These are phyloP conservation scores for Aspergillus melleus DNA, from an alignment of 2,329 filamentous ascomycete species.

Conservation along the genomic window DNA sequence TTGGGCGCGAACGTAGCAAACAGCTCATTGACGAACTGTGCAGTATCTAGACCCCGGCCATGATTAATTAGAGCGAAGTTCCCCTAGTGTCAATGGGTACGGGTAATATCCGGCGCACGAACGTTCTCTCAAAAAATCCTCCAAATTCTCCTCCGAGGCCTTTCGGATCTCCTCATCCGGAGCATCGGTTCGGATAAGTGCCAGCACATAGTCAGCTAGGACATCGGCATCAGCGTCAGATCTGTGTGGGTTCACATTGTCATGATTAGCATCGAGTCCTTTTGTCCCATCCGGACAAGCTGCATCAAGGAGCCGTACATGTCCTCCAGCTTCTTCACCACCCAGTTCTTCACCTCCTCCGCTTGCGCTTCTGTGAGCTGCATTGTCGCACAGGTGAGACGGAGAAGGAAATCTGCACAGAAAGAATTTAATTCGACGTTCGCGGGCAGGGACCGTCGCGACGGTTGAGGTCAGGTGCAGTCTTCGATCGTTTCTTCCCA, in stretches of 20 bases:
- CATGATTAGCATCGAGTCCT: neutral
- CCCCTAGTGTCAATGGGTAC: neutral
- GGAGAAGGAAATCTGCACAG: neutral
- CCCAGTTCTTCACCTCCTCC: slow-evolving; percentile 57
- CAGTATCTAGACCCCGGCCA: slow-evolving; percentile 43
- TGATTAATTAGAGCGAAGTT: slow-evolving; percentile 12
- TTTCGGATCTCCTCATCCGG: slow-evolving; percentile 54
- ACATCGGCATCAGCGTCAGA: slow-evolving; percentile 64
- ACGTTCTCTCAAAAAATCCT: slow-evolving; percentile 60
- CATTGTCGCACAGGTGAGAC: slow-evolving; percentile 41
- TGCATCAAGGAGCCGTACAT: slow-evolving; percentile 45
- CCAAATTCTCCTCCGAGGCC: slow-evolving; percentile 56
- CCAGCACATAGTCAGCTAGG: slow-evolving; percentile 62
- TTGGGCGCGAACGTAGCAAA: slow-evolving; percentile 53
- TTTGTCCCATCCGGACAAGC: neutral
- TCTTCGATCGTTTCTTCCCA: neutral
- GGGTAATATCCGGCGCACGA: slow-evolving; percentile 18
- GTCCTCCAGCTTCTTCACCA: slow-evolving; percentile 59
- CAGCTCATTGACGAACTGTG: slow-evolving; percentile 57
- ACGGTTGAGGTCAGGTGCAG: neutral
- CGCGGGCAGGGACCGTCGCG: neutral
- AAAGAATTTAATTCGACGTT: neutral
- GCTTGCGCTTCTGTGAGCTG: slow-evolving; percentile 55
- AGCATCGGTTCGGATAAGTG: slow-evolving; percentile 57
- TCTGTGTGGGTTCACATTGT: slow-evolving; percentile 32